Percentiles rank a stretch among this genome's conserved stretches.
These are phyloP conservation scores for Aspergillus funiculosus DNA, from an alignment of 495 filamentous ascomycete species.

Conservation along the genomic window DNA sequence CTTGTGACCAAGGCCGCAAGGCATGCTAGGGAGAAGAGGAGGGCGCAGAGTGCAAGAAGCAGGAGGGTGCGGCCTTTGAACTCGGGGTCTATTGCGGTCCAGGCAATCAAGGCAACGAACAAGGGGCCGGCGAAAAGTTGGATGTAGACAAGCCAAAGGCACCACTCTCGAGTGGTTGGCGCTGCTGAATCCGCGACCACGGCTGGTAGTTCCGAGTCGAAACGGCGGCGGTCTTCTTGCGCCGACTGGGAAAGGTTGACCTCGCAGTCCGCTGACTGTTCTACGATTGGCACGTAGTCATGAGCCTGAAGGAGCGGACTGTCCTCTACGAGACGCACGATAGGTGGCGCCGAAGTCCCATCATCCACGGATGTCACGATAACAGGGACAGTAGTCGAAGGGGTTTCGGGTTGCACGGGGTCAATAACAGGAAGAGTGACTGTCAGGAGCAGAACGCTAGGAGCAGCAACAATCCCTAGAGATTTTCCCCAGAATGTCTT, in stretches of 20 bases:
- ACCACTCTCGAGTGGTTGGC: constrained; percentile 59
- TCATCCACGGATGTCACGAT: constrained; percentile 33
- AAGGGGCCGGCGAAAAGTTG: constrained; percentile 86
- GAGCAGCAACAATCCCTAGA: constrained; percentile 72
- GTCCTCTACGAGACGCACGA: constrained; percentile 40
- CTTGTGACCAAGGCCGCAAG: constrained; percentile 57
- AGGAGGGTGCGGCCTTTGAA: constrained; percentile 48
- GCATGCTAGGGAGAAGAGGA: constrained; percentile 62
- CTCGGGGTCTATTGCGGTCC: constrained; percentile 60
- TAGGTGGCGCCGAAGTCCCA: constrained; percentile 21
- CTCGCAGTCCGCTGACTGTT: constrained; percentile 10
- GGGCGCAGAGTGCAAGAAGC: constrained; percentile 57
- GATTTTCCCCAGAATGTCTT: constrained; percentile 73
- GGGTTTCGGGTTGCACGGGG: constrained; percentile 46
- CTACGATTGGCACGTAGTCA: constrained; percentile 13
- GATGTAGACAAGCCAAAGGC: constrained; percentile 78
- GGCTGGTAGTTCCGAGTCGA: constrained; percentile 40
- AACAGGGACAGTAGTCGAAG: constrained; percentile 31
- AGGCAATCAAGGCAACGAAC: constrained; percentile 71
- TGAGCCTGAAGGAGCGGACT: constrained; percentile 32
- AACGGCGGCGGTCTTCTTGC: constrained; percentile 24
- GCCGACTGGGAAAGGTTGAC: constrained; percentile 19
- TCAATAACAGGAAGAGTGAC: constrained; percentile 93
- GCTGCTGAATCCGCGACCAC: constrained; percentile 20
- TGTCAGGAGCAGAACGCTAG: constrained; percentile 84